Evolutionary conservation across 2,329 filamentous ascomycete genomes (phyloP).

Genomic region (Chalara sp.): DNA sequence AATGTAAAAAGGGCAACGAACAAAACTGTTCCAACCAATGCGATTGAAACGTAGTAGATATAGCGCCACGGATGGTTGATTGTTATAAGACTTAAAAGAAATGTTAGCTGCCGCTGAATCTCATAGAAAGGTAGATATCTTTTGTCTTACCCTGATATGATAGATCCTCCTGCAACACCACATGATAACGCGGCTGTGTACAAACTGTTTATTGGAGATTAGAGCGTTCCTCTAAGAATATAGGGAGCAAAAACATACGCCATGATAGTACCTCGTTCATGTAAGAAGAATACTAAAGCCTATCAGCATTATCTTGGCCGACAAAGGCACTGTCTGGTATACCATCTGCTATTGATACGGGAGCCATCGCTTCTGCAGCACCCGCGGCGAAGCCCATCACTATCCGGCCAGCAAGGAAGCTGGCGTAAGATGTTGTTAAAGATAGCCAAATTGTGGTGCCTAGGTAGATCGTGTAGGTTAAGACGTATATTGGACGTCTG

Average conservation of each 20-base stretch:
- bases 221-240: neutral
- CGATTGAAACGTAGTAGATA: conserved; percentile 44
- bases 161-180: conserved; percentile 39
- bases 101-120: neutral
- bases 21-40: conserved; percentile 41
- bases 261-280: conserved; percentile 46
- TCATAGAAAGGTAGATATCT: conserved; percentile 37
- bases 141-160: conserved; percentile 42
- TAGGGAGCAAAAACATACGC: conserved; percentile 9
- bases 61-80: conserved; percentile 41
- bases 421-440: conserved; percentile 11
- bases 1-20: conserved; percentile 45
- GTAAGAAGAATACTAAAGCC: conserved; percentile 45
- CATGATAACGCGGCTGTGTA: conserved; percentile 28
- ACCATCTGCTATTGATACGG: conserved; percentile 47
- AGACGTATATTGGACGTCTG: conserved; percentile 14
- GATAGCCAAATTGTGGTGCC: conserved; percentile 10
- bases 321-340: neutral
- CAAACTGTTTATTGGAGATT: conserved; percentile 4
- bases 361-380: conserved; percentile 50
- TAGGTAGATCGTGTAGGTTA: conserved; percentile 12
- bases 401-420: conserved; percentile 15
- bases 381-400: conserved; percentile 15
- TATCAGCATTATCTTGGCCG: neutral
- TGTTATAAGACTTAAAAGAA: conserved; percentile 30